Percentiles rank a stretch among this genome's conserved stretches.
Conservation (phyloP, 208 protist genomes). For the Naegleria lovaniensis region DNA sequence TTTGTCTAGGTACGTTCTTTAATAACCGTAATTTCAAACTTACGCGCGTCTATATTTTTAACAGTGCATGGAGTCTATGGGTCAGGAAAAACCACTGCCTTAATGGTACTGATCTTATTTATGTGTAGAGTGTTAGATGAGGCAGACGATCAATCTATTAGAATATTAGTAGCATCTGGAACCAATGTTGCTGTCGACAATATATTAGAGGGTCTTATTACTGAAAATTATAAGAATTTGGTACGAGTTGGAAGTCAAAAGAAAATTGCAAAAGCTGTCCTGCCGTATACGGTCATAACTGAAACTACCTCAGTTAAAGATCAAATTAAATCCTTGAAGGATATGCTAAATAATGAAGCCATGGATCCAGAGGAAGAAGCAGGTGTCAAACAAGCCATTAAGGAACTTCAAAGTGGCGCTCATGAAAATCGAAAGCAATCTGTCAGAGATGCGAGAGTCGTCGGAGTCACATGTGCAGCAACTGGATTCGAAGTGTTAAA, state of each 20-base stretch:
- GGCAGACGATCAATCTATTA: not conserved
- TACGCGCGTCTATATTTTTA: not conserved
- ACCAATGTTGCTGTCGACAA: slow-evolving; percentile 39
- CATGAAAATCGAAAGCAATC: slow-evolving; percentile 5
- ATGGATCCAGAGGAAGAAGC: not conserved
- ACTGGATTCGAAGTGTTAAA: slow-evolving; percentile 53
- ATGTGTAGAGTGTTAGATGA: slow-evolving; percentile 24
- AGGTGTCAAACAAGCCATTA: slow-evolving; percentile 11
- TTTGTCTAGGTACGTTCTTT: not conserved
- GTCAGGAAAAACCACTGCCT: slow-evolving; percentile 33
- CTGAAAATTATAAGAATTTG: not conserved
- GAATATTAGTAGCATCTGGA: slow-evolving; percentile 33
- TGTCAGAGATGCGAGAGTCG: slow-evolving; percentile 33
- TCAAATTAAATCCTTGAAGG: not conserved
- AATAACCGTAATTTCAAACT: not conserved
- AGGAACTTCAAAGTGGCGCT: not conserved
- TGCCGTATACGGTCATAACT: not conserved
- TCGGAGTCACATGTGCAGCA: slow-evolving; percentile 62
- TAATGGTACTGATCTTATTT: slow-evolving; percentile 35
- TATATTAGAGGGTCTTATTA: slow-evolving; percentile 30
- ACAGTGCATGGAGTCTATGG: slow-evolving; percentile 39
- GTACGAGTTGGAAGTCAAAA: slow-evolving; percentile 30
- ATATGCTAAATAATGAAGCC: not conserved
- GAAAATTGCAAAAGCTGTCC: slow-evolving; percentile 33
- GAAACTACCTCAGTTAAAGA: slow-evolving; percentile 12